A percentile compares a stretch with the other conserved stretches of the same genome.
Conservation (phyloP, 176 grass and related monocot genomes). For the Phoenix roebelenii region DNA sequence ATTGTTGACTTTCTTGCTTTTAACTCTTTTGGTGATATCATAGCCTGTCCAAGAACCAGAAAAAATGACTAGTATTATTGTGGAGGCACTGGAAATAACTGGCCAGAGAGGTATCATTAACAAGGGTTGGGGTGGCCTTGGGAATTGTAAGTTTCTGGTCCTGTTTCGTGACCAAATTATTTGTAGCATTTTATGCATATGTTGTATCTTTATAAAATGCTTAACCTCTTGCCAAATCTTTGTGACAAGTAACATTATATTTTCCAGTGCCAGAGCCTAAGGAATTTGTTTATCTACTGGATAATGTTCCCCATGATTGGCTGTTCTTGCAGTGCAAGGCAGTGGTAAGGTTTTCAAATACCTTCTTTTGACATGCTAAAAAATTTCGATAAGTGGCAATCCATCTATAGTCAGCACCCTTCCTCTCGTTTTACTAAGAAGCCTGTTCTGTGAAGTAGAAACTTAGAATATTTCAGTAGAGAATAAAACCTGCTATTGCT, state of each 20-base stretch:
- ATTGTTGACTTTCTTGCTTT: too few relatives aligned
- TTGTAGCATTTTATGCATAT: neutral
- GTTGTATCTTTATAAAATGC: constrained; percentile 10
- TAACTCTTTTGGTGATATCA: constrained; percentile 22
- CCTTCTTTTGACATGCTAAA: too few relatives aligned
- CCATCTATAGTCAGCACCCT: too few relatives aligned
- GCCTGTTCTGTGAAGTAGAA: too few relatives aligned
- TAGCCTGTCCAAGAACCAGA: constrained; percentile 92
- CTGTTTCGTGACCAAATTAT: neutral
- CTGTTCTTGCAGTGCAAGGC: constrained; percentile 91
- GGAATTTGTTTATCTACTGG: constrained; percentile 74
- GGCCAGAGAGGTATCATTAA: constrained; percentile 93
- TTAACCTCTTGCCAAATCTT: neutral
- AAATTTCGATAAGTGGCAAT: too few relatives aligned
- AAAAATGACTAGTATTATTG: constrained; percentile 88
- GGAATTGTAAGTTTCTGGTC: constrained; percentile 53
- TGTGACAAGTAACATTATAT: constrained; percentile 18
- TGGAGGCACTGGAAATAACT: constrained; percentile 64
- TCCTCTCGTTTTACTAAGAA: too few relatives aligned
- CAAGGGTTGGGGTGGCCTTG: constrained; percentile 98
- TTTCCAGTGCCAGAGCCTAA: constrained; percentile 68
- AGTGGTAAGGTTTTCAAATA: constrained; percentile 39
- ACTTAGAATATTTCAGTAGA: too few relatives aligned
- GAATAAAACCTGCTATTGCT: too few relatives aligned
- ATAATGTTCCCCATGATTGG: constrained; percentile 95